Evolutionary conservation across 1,139 yeast genomes (phyloP).

Genomic region (Protomyces pachydermus): DNA sequence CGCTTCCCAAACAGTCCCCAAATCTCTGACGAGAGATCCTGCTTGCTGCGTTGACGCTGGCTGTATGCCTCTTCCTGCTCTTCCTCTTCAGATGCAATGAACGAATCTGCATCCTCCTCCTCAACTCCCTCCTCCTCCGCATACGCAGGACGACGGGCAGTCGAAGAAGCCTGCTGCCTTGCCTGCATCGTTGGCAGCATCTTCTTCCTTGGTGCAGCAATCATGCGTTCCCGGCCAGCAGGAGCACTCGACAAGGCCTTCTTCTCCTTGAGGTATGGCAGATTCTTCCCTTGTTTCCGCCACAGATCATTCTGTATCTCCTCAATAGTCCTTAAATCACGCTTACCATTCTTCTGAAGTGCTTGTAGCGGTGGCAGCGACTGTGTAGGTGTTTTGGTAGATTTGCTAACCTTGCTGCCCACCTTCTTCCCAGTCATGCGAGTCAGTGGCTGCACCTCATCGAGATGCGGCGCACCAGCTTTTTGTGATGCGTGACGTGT

Average conservation of each 20-base stretch:
- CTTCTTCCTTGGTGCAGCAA: no score
- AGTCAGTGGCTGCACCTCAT: neutral
- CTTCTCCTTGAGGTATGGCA: constrained; percentile 2
- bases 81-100: constrained; percentile 40
- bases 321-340: constrained; percentile 20
- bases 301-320: constrained; percentile 24
- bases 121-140: constrained; percentile 37
- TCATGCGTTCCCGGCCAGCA: neutral
- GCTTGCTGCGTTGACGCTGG: constrained; percentile 36
- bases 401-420: neutral
- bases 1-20: constrained; percentile 48
- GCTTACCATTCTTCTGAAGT: constrained; percentile 13
- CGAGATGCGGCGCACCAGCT: neutral
- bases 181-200: neutral
- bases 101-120: constrained; percentile 35
- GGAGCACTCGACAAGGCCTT: neutral
- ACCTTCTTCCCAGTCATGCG: neutral
- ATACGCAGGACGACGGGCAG: constrained; percentile 13
- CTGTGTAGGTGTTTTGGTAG: neutral
- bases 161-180: neutral
- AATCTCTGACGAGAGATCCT: constrained; percentile 40
- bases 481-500: neutral
- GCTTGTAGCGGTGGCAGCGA: constrained; percentile 1
- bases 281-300: constrained; percentile 20
- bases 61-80: constrained; percentile 31